Conservation (phyloP, 768 basidiomycete species). For the Mycena latifolia region DNA sequence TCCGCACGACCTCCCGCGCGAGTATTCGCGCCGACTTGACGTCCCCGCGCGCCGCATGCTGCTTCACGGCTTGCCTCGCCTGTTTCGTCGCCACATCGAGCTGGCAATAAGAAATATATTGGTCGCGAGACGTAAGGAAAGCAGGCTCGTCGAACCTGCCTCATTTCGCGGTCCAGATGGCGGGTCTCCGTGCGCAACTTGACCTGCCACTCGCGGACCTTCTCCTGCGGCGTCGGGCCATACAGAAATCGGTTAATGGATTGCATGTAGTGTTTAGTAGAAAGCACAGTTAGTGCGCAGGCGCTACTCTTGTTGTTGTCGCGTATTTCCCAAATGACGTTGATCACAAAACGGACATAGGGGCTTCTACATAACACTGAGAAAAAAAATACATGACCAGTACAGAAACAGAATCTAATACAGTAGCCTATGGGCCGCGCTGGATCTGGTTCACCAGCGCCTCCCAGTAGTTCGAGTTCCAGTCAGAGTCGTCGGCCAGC, state of each 20-base stretch:
- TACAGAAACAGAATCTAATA: conserved; percentile 9
- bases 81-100: conserved; percentile 87
- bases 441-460: conserved; percentile 76
- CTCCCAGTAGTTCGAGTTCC: conserved; percentile 88
- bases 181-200: conserved; percentile 88
- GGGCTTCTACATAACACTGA: neutral
- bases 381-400: conserved; percentile 22
- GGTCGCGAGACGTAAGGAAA: conserved; percentile 30
- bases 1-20: conserved; percentile 94
- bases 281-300: conserved; percentile 14
- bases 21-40: conserved; percentile 93
- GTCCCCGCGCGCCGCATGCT: conserved; percentile 92
- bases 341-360: conserved; percentile 2
- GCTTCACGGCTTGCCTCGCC: conserved; percentile 85
- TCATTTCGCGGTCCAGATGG: conserved; percentile 92
- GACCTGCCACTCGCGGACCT: conserved; percentile 90
- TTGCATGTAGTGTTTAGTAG: conserved; percentile 69
- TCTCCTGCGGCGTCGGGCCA: conserved; percentile 96
- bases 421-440: conserved; percentile 47
- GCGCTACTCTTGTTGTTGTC: conserved; percentile 5
- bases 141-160: conserved; percentile 75
- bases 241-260: conserved; percentile 94
- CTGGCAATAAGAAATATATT: conserved; percentile 54
- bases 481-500: conserved; percentile 72
- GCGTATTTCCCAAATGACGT: conserved; percentile 19